A percentile compares a stretch with the other conserved stretches of the same genome.
phyloP scores from a whole-genome alignment of 2,329 filamentous ascomycete species.

The Pseudocercospora fijiensis region DNA sequence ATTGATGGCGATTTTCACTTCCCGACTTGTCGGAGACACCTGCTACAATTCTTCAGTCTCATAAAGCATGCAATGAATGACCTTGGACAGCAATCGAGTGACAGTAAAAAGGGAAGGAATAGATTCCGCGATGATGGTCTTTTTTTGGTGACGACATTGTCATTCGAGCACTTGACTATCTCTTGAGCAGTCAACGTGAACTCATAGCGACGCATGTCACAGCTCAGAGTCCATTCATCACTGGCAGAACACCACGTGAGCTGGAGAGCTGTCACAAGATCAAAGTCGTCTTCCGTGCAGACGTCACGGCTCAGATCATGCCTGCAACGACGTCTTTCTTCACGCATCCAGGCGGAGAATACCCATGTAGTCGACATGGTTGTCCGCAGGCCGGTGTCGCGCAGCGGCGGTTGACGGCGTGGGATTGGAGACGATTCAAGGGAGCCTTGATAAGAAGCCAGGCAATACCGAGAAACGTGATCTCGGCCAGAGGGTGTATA shows the following conservation, averaged over 20 bases:
- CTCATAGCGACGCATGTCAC: no score
- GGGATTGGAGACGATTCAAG: not conserved
- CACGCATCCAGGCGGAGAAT: not conserved
- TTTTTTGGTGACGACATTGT: not conserved
- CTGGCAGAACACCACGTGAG: not conserved
- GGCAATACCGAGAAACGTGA: conserved; percentile 3
- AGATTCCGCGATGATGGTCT: no score
- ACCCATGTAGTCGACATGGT: conserved; percentile 2
- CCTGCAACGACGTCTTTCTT: not conserved
- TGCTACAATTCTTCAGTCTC: not conserved
- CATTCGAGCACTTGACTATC: no score
- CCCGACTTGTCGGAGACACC: not conserved
- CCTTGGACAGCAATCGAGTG: not conserved
- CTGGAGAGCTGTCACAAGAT: not conserved
- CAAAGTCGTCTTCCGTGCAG: not conserved
- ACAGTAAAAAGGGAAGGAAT: not conserved
- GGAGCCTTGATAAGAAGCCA: conserved; percentile 5
- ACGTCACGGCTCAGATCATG: not conserved
- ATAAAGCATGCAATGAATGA: not conserved
- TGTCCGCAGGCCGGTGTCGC: not conserved
- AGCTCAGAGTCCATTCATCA: not conserved
- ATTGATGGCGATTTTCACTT: not conserved
- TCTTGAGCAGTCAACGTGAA: no score
- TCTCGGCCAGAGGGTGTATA: not conserved
- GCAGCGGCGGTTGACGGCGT: not conserved